These are phyloP conservation scores for Adansonia gregorii DNA, from an alignment of 441 rosid species.

Conservation along the genomic window DNA sequence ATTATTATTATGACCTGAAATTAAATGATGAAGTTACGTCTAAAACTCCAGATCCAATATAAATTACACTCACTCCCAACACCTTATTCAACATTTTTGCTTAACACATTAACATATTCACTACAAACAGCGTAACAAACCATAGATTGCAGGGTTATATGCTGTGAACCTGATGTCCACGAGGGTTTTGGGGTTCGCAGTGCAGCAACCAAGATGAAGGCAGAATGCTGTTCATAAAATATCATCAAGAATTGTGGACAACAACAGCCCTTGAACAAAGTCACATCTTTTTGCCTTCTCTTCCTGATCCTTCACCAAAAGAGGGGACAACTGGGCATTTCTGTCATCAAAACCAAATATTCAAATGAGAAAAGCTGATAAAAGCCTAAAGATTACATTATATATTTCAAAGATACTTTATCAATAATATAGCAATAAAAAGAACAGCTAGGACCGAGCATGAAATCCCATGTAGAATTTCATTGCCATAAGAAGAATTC, in stretches of 20 bases:
- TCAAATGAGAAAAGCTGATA: neutral
- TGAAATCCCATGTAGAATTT: neutral
- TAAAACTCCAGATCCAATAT: slow-evolving; percentile 32
- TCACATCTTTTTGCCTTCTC: slow-evolving; percentile 75
- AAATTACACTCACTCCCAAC: slow-evolving; percentile 40
- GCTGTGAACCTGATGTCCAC: neutral
- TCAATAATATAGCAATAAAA: neutral
- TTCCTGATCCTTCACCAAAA: slow-evolving; percentile 71
- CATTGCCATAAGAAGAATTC: neutral
- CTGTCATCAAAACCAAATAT: slow-evolving; percentile 39
- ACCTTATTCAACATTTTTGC: slow-evolving; percentile 47
- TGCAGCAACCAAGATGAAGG: slow-evolving; percentile 19
- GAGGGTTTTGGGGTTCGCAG: slow-evolving; percentile 23
- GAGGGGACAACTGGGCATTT: slow-evolving; percentile 46
- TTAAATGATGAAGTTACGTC: slow-evolving; percentile 29
- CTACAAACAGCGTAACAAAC: slow-evolving; percentile 33
- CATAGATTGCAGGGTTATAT: slow-evolving; percentile 35
- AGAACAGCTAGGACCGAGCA: neutral
- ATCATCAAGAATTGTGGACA: slow-evolving; percentile 71
- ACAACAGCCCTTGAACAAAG: slow-evolving; percentile 75
- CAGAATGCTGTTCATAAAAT: slow-evolving; percentile 47
- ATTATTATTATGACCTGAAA: slow-evolving; percentile 33
- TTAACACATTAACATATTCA: slow-evolving; percentile 33
- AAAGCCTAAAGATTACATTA: too few species aligned
- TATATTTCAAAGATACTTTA: neutral